Base-by-base conservation (phyloP, 192 early-diverging fungal genomes). In the Coemansia sp. region DNA sequence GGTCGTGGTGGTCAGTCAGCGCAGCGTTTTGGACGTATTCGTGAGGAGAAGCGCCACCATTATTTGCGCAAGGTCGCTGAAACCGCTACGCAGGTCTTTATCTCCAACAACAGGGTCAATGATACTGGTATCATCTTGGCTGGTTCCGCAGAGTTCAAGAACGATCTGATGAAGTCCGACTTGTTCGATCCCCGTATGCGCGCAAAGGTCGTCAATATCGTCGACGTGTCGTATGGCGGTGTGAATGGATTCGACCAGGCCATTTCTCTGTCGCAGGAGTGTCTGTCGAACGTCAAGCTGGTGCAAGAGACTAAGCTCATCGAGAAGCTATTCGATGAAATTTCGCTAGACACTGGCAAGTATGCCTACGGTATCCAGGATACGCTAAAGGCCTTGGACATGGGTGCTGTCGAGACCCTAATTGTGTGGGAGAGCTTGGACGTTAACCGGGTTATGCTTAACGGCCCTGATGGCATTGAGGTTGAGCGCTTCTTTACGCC, bases 1-100 rank as follows among this genome's bases (percentile, higher is more conserved):
- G 98, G 98, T 60, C 94, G 98, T 87, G 98, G 98, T 88, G 98
- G 98, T 90, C 98, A 99, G 85, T 99, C 98, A 11, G 98, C 98
- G 23, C 89, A 98, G 79, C 95, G 98, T 93, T 99, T 99, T 77
- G 92, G 95, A 5, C 98, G 98, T 91, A 89, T 99, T 68, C 93
- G 98, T 77, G 93, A 95, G 68, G 98, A 99, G 83, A 96, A 95
- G 85, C 93, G 98, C 55, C 98, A 98, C 88, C 94, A 99, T 83
- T 99, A 99, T 69, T 91, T 99, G 66, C 91, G 98, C 65, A 99
- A 99, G 86, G 93, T 99, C 48, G 95, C 95, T 37, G 98, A 99
- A 78, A 85, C 93, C 50, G 93, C 96, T n/a, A 93, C 95, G 2
- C 94, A 96, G 74, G 90, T 96, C 75, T 99, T 94, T 70, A 95